Conservation (phyloP, 225 moss, liverwort and hornwort species). For the Pleurozium schreberi region DNA sequence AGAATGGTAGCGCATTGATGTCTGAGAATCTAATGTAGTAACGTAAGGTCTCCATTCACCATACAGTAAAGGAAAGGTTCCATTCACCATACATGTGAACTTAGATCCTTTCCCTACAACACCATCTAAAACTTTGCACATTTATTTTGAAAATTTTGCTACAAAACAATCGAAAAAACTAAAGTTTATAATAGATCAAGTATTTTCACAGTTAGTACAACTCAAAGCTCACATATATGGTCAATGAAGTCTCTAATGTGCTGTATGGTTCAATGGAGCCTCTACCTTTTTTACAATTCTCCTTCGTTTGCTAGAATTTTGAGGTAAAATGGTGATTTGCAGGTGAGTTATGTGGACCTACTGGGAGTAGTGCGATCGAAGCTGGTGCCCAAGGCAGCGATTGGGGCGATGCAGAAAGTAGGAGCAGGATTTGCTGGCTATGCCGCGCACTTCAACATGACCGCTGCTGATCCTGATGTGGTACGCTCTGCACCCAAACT, state of each 20-base stretch:
- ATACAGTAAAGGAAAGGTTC: background rate
- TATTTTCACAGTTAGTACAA: background rate
- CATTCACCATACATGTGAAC: background rate
- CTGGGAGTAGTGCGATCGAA: slow-evolving; percentile 81
- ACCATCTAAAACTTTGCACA: background rate
- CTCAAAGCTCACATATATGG: background rate
- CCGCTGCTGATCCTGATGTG: slow-evolving; percentile 79
- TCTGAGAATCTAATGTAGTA: background rate
- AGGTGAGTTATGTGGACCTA: slow-evolving; percentile 85
- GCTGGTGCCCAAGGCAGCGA: slow-evolving; percentile 64
- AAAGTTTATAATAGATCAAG: background rate
- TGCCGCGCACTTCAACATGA: slow-evolving; percentile 77
- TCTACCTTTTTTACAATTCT: background rate
- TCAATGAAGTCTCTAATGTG: background rate
- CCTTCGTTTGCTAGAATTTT: background rate
- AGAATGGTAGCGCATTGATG: background rate
- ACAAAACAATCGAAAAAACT: background rate
- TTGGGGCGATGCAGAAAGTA: slow-evolving; percentile 31
- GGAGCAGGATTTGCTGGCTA: slow-evolving; percentile 90
- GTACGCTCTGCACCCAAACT: slow-evolving; percentile 2
- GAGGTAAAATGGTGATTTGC: background rate
- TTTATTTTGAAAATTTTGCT: background rate
- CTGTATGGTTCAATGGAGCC: background rate
- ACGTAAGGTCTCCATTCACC: background rate
- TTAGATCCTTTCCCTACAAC: background rate